These are phyloP conservation scores for Phytophthora colocasiae DNA, from an alignment of 352 stramenopile species.

Conservation along the genomic window DNA sequence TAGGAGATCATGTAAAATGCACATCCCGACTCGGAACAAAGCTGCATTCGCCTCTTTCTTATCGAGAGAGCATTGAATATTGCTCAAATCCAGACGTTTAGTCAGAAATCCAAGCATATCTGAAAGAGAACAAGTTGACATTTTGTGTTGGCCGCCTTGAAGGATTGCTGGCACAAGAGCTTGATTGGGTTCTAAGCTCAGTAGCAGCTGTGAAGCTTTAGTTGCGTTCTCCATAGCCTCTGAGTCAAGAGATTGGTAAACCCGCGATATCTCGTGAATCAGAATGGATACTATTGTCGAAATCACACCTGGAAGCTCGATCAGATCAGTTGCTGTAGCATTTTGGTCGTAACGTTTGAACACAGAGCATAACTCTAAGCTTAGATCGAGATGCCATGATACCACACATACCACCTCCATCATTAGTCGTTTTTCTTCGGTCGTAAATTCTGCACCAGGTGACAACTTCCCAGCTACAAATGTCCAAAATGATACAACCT, in stretches of 20 bases:
- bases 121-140: constrained; percentile 3
- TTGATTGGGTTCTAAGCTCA: constrained; percentile 31
- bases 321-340: neutral
- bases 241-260: neutral
- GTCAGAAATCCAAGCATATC: constrained; percentile 34
- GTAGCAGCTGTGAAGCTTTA: constrained; percentile 8
- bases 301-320: constrained; percentile 3
- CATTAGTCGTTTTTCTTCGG: constrained; percentile 17
- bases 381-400: constrained; percentile 34
- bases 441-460: constrained; percentile 5
- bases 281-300: constrained; percentile 17
- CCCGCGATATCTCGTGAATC: neutral
- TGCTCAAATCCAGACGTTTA: constrained; percentile 1
- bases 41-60: constrained; percentile 19
- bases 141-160: neutral
- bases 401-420: constrained; percentile 8
- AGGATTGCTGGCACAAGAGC: constrained; percentile 10
- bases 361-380: constrained; percentile 18
- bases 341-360: constrained; percentile 23
- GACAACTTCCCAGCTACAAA: constrained; percentile 26
- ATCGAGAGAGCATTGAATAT: constrained; percentile 10
- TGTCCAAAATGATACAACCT: constrained; percentile 19
- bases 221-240: constrained; percentile 18
- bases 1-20: constrained; percentile 59
- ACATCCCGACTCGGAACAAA: constrained; percentile 44